A percentile compares a stretch with the other conserved stretches of the same genome.
phyloP scores from a whole-genome alignment of 129 eudicot genomes.

The Tanacetum coccineum region DNA sequence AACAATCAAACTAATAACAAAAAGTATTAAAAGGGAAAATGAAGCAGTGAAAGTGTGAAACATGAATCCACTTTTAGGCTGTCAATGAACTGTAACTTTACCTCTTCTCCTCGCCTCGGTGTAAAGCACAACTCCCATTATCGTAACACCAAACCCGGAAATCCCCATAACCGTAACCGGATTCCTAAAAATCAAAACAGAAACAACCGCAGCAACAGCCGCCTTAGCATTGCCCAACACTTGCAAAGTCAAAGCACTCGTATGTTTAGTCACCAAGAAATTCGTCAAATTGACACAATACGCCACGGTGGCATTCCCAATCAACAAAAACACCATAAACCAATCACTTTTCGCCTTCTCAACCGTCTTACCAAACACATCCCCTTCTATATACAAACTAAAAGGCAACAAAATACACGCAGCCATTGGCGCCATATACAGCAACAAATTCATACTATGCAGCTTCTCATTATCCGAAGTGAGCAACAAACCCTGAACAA shows the following conservation, averaged over 20 bases:
- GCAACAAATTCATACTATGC: constrained; percentile 68
- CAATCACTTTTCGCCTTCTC: constrained; percentile 54
- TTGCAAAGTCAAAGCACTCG: constrained; percentile 78
- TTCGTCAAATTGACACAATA: constrained; percentile 75
- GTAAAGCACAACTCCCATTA: constrained; percentile 86
- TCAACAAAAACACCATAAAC: constrained; percentile 61
- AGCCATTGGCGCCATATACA: constrained; percentile 92
- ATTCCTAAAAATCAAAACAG: constrained; percentile 72
- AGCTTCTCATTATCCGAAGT: constrained; percentile 67
- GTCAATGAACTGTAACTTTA: no score
- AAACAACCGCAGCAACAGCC: constrained; percentile 65
- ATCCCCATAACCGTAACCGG: constrained; percentile 85
- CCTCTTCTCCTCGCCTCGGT: constrained; percentile 77
- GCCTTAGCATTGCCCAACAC: constrained; percentile 85
- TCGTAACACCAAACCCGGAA: constrained; percentile 67
- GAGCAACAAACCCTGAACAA: constrained; percentile 67
- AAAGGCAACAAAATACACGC: constrained; percentile 60
- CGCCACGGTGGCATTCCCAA: constrained; percentile 73
- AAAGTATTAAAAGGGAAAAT: no score
- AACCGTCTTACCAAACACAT: constrained; percentile 48
- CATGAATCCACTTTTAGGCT: no score
- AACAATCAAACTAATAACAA: no score
- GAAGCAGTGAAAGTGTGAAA: no score
- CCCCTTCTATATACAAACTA: constrained; percentile 69
- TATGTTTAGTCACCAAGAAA: constrained; percentile 72